These are phyloP conservation scores for Tritrichomonas musculus DNA, from an alignment of 208 protist species.

Conservation along the genomic window DNA sequence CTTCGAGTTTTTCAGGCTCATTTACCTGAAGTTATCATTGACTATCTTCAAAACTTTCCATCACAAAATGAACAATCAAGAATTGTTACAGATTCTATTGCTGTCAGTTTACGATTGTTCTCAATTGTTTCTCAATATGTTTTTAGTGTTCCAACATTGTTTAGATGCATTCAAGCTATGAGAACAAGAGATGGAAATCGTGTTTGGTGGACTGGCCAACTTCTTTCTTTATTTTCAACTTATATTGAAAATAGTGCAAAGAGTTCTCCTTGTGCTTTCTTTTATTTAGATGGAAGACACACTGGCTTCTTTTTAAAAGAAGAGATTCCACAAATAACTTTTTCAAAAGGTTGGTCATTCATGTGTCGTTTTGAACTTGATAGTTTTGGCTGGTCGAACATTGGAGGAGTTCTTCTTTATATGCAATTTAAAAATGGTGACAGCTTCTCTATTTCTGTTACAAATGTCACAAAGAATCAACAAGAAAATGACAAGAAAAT, in stretches of 20 bases:
- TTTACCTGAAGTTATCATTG: not conserved
- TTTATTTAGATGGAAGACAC: not conserved
- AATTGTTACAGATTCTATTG: not conserved
- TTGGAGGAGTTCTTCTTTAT: not conserved
- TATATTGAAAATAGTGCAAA: not conserved
- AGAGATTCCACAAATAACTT: not conserved
- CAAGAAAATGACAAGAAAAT: not conserved
- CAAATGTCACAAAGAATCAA: not conserved
- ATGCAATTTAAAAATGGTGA: not conserved
- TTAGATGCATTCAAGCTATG: not conserved
- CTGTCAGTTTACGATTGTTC: not conserved
- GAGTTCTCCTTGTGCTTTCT: not conserved
- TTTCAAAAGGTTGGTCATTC: not conserved
- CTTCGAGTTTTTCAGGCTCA: not conserved
- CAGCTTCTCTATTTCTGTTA: not conserved
- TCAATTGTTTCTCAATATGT: not conserved
- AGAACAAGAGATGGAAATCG: not conserved
- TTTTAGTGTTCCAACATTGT: not conserved
- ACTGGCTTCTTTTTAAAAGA: not conserved
- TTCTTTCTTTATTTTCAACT: not conserved
- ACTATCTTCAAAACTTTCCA: not conserved
- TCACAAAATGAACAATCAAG: not conserved
- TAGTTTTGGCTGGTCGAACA: too few relatives aligned
- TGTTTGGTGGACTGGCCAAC: not conserved
- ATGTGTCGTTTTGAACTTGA: not conserved